Conservation (phyloP, 129 eudicot genomes). For the Tagetes patula region DNA sequence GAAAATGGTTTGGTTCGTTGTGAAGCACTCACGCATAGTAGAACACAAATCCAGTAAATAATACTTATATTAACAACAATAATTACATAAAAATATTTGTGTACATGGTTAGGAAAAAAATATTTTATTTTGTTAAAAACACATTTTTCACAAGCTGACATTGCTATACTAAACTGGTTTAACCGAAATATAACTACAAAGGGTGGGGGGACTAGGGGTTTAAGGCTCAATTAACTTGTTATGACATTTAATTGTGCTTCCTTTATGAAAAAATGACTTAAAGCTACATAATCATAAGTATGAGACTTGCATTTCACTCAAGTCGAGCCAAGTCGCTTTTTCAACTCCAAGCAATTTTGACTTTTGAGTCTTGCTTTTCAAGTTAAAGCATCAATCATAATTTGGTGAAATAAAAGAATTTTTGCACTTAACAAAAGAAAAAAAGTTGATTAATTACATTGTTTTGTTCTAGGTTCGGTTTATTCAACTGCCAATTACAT, state of each 20-base stretch:
- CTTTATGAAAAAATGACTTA: background rate
- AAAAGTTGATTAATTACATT: background rate
- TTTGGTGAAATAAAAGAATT: constrained; percentile 1
- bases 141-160: too few species aligned
- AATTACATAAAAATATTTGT: too few species aligned
- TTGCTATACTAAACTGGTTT: too few species aligned
- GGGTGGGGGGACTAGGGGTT: too few species aligned
- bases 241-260: background rate
- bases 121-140: too few species aligned
- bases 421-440: background rate
- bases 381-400: constrained; percentile 22
- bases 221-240: too few species aligned
- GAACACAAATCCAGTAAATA: too few species aligned
- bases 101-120: too few species aligned
- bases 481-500: background rate
- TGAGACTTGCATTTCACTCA: constrained; percentile 24
- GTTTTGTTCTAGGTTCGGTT: background rate
- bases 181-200: too few species aligned
- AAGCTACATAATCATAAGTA: constrained; percentile 5
- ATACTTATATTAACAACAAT: too few species aligned
- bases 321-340: constrained; percentile 15
- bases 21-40: too few species aligned
- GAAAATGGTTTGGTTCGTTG: too few species aligned
- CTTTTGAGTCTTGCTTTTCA: constrained; percentile 24
- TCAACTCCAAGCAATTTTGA: constrained; percentile 36